Percentiles rank a stretch among this genome's conserved stretches.
These are phyloP conservation scores for Alternaria infectoria DNA, from an alignment of 2,329 filamentous ascomycete species.

Conservation along the genomic window DNA sequence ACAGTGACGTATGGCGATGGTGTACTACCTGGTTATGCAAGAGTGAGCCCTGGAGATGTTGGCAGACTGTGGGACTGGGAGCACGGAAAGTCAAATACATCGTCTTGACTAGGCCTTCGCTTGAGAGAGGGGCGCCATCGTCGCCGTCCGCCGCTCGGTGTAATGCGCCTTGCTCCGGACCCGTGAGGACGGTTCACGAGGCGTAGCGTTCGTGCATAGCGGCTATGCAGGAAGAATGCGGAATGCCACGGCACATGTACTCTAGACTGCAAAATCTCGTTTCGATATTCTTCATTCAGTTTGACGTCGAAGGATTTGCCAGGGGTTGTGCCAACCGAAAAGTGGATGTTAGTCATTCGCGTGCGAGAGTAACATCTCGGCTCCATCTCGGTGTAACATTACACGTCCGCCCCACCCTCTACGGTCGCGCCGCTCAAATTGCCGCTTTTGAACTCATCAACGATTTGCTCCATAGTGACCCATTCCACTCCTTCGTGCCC, in stretches of 20 bases:
- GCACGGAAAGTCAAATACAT: not conserved
- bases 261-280: not conserved
- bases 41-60: not conserved
- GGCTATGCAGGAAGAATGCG: not conserved
- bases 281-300: not conserved
- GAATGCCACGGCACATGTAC: not conserved
- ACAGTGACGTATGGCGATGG: not conserved
- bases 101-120: not conserved
- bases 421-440: conserved; percentile 41
- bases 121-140: not conserved
- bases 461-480: conserved; percentile 47
- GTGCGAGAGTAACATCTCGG: not conserved
- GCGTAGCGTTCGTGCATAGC: not conserved
- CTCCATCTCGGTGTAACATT: not conserved
- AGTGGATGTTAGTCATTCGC: not conserved
- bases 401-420: conserved; percentile 39
- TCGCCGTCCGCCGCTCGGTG: conserved; percentile 4
- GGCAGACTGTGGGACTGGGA: not conserved
- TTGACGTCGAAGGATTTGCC: not conserved
- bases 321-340: not conserved
- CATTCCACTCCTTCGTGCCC: conserved; percentile 54
- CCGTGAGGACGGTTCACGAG: not conserved
- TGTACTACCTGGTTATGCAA: not conserved
- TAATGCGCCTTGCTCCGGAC: conserved; percentile 10
- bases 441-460: conserved; percentile 46